Base-by-base conservation (phyloP, 148 eudicot genomes). In the Rhododendron ferrugineum region DNA sequence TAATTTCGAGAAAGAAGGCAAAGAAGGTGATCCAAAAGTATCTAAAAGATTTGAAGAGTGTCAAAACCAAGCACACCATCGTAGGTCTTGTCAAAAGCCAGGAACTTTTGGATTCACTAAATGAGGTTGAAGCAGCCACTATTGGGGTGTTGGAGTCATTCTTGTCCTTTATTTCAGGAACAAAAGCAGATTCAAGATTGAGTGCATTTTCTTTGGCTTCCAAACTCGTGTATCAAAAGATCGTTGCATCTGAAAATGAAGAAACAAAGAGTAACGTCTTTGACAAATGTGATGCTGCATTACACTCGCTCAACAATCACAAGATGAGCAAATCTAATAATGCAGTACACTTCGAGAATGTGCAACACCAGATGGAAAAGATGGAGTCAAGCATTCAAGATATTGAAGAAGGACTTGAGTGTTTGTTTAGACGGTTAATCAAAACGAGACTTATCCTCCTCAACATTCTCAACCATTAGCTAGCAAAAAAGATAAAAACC, bases 401-500 rank as follows among this genome's bases (percentile, higher is more conserved):
- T n/a, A 40, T 89, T 14, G 91, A 88, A 46, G 90, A 92, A 85
- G 86, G 18, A 11, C 81, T 92, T 80, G 92, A 91, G 37, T 80
- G 87, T 79, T 28, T 91, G 74, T 91, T 88, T 28, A 88, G 91
- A 83, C 62, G 62, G 49, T 82, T 90, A 62, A 87, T 92, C 64
- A 90, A 86, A 77, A 89, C 87, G 49, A 87, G 94, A 89, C 89
- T 56, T 56, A 18, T 8, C 62, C 62, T 56, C 62, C 62, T 56
- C 62, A 56, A 56, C 62, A 56, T 56, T 86, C 90, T 92, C 72
- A 90, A 90, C 85, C 83, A 90, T 75, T 91, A 90, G 82, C 15
- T 1, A n/a, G 30, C n/a, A 62, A 22, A 62, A 23, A 62, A n/a
- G 11, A n/a, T 62, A 60, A 22, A 60, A 20, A 1, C 8, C 28